These are phyloP conservation scores for Coemansia sp. DNA, from an alignment of 192 early-diverging fungal genomes.

Conservation along the genomic window DNA sequence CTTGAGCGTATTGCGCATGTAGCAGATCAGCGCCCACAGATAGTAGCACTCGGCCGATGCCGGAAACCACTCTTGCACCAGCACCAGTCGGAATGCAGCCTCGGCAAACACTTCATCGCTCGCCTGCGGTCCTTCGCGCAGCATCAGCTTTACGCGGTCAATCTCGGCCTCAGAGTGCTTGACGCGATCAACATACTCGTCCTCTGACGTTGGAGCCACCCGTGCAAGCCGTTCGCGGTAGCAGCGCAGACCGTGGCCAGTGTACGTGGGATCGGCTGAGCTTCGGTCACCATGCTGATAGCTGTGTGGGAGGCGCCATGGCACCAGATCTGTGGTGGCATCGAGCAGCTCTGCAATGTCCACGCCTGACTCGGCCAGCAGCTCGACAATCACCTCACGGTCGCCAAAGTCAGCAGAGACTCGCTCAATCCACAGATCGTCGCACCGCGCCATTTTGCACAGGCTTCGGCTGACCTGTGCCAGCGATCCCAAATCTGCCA, in stretches of 20 bases:
- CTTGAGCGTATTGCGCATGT: constrained; percentile 40
- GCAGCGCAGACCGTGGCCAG: constrained; percentile 25
- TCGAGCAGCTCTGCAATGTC: constrained; percentile 37
- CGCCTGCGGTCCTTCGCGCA: constrained; percentile 38
- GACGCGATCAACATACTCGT: constrained; percentile 14
- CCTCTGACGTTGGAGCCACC: constrained; percentile 32
- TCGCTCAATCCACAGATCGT: constrained; percentile 45
- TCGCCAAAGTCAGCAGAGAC: constrained; percentile 50
- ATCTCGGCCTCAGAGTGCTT: constrained; percentile 28
- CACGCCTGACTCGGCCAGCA: constrained; percentile 45
- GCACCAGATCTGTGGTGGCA: constrained; percentile 21
- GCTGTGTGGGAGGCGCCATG: constrained; percentile 22
- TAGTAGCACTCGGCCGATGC: constrained; percentile 53
- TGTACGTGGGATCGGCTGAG: neutral
- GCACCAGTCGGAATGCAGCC: constrained; percentile 34
- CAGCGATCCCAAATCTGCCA: constrained; percentile 26
- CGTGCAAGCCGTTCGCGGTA: constrained; percentile 38
- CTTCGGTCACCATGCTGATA: neutral
- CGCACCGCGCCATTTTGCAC: constrained; percentile 19
- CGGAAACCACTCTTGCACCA: constrained; percentile 50
- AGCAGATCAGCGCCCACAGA: constrained; percentile 53
- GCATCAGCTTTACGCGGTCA: constrained; percentile 36
- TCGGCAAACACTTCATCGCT: constrained; percentile 33
- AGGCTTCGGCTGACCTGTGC: constrained; percentile 35
- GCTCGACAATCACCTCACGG: constrained; percentile 31